phyloP scores from a whole-genome alignment of 805 yeast species.

The Spathaspora arborariae region DNA sequence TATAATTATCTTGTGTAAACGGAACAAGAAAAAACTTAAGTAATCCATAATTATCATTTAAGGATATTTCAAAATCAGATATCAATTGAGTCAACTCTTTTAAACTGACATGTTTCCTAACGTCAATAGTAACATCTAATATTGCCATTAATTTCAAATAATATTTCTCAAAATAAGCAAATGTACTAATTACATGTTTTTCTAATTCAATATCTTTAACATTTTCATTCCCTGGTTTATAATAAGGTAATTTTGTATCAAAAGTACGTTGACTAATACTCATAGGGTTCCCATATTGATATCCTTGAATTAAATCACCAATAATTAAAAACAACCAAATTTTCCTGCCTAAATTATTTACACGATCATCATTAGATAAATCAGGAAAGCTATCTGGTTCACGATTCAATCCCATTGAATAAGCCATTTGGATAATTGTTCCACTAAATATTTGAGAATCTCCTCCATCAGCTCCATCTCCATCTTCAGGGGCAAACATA shows the following conservation, averaged over 20 bases:
- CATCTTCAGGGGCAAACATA: constrained; percentile 50
- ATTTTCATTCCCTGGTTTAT: constrained; percentile 33
- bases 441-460: constrained; percentile 54
- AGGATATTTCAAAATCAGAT: constrained; percentile 31
- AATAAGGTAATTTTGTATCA: constrained; percentile 29
- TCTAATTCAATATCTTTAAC: constrained; percentile 35
- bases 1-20: constrained; percentile 12
- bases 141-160: constrained; percentile 26
- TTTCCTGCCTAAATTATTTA: constrained; percentile 28
- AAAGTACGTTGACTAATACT: constrained; percentile 22
- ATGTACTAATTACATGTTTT: constrained; percentile 26
- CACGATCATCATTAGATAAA: constrained; percentile 19
- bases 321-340: constrained; percentile 33
- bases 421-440: constrained; percentile 61
- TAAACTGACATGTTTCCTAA: constrained; percentile 17
- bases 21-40: constrained; percentile 16
- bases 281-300: constrained; percentile 32
- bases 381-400: constrained; percentile 53
- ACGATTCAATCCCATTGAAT: constrained; percentile 62
- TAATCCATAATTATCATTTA: constrained; percentile 28
- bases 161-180: constrained; percentile 24
- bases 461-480: constrained; percentile 59
- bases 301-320: constrained; percentile 27
- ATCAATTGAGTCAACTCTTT: constrained; percentile 19
- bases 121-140: constrained; percentile 16